A percentile compares a stretch with the other conserved stretches of the same genome.
These are phyloP conservation scores for Populus hybrid DNA, from an alignment of 441 rosid genomes.

Conservation along the genomic window DNA sequence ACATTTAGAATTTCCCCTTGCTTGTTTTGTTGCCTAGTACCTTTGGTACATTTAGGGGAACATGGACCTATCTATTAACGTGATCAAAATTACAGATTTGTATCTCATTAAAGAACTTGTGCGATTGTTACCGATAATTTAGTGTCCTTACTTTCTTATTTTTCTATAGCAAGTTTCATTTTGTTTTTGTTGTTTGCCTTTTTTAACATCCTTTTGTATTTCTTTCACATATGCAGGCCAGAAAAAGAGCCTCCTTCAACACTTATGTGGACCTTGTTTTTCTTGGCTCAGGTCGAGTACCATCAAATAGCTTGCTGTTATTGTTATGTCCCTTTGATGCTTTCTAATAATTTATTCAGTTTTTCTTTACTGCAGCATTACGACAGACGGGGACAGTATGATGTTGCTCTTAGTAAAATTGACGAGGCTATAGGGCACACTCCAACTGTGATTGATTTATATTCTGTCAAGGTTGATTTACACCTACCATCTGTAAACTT, in stretches of 20 bases:
- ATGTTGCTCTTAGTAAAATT: conserved; percentile 75
- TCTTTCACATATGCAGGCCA: conserved; percentile 46
- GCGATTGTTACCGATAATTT: background rate
- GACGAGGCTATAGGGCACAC: conserved; percentile 94
- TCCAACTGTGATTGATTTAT: conserved; percentile 96
- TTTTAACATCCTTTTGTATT: conserved; percentile 15
- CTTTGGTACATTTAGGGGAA: background rate
- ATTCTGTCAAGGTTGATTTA: conserved; percentile 80
- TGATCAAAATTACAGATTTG: background rate
- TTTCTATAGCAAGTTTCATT: background rate
- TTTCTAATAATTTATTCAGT: conserved; percentile 11
- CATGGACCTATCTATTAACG: background rate
- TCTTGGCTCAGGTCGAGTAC: conserved; percentile 85
- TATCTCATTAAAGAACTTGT: background rate
- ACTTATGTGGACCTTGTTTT: conserved; percentile 94
- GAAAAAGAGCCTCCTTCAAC: conserved; percentile 93
- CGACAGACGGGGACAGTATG: conserved; percentile 88
- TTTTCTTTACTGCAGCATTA: conserved; percentile 73
- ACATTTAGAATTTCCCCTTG: background rate
- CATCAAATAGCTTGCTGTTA: conserved; percentile 11
- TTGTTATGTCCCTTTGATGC: conserved; percentile 13
- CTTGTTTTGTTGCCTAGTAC: background rate
- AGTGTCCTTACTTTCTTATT: background rate
- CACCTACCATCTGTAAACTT: conserved; percentile 8
- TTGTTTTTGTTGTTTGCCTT: conserved; percentile 1